A percentile compares a stretch with the other conserved stretches of the same genome.
Evolutionary conservation across 208 protist species (phyloP).

Genomic region (Trypanosomatidae sp.): DNA sequence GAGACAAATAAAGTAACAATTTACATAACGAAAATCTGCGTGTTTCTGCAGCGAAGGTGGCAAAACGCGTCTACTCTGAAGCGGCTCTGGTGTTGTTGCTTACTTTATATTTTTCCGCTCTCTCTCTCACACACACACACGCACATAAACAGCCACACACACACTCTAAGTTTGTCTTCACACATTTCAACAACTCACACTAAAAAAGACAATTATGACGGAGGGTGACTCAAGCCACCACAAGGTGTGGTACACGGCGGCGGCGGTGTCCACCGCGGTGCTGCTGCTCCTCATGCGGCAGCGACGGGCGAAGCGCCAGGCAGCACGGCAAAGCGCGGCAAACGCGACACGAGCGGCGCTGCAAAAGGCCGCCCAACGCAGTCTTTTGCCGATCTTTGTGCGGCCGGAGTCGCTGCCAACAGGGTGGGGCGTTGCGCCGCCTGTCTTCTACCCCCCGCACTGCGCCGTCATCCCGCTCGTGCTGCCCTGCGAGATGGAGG

Average conservation of each 20-base stretch:
- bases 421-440: slow-evolving; percentile 42
- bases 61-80: too few species aligned
- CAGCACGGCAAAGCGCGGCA: background rate
- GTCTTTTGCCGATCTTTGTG: slow-evolving; percentile 26
- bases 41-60: too few species aligned
- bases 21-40: too few species aligned
- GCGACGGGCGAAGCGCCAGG: background rate
- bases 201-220: too few species aligned
- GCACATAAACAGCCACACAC: too few species aligned
- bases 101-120: too few species aligned
- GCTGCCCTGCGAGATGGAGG: slow-evolving; percentile 24
- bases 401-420: slow-evolving; percentile 20
- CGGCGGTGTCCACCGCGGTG: background rate
- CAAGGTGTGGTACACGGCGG: slow-evolving; percentile 15
- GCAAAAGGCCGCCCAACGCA: background rate
- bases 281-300: slow-evolving; percentile 7
- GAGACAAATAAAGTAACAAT: too few species aligned
- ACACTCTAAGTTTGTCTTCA: too few species aligned
- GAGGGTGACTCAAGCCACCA: background rate
- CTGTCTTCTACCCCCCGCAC: slow-evolving; percentile 46
- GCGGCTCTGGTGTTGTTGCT: too few species aligned
- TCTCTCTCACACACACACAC: too few species aligned
- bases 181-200: too few species aligned
- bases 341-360: slow-evolving; percentile 1
- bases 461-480: slow-evolving; percentile 44